Evolutionary conservation across 177 flowering plant genomes (phyloP).

Genomic region (Telopea speciosissima): DNA sequence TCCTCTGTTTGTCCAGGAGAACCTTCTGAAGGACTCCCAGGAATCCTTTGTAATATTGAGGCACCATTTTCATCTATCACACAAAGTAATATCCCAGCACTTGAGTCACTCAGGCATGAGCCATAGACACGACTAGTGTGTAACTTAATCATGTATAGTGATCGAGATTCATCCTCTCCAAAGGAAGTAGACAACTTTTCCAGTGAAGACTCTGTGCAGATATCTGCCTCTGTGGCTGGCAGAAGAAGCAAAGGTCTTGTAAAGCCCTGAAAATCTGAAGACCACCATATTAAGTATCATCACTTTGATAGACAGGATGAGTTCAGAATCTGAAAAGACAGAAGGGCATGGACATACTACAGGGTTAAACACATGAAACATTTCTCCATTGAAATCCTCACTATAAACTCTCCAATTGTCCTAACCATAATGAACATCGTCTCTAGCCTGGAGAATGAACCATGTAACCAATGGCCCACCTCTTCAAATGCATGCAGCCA

Average conservation of each 20-base stretch:
- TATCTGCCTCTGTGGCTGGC: conserved; percentile 45
- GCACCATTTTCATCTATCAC: conserved; percentile 66
- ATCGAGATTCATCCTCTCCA: conserved; percentile 22
- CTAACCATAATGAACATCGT: not conserved
- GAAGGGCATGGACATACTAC: not conserved
- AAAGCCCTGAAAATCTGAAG: conserved; percentile 68
- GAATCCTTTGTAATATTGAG: conserved; percentile 64
- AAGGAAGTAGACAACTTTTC: conserved; percentile 19
- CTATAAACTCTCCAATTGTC: not conserved
- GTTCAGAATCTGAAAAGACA: not conserved
- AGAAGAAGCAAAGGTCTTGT: conserved; percentile 61
- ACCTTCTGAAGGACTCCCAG: conserved; percentile 23
- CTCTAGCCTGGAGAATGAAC: not conserved
- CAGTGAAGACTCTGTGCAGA: conserved; percentile 20
- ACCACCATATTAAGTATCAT: not conserved
- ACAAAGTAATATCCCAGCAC: conserved; percentile 65
- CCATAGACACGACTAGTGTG: conserved; percentile 55
- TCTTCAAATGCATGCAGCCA: not conserved
- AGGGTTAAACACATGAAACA: not conserved
- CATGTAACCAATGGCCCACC: not conserved
- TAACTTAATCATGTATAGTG: conserved; percentile 41
- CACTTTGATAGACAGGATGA: not conserved
- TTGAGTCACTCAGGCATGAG: conserved; percentile 52
- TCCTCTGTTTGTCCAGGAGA: conserved; percentile 18
- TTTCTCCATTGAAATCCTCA: not conserved